Evolutionary conservation across 2,329 filamentous ascomycete species (phyloP), one percentile per base, ranked within the genome.

Genomic region (Aspergillus neotritici): DNA sequence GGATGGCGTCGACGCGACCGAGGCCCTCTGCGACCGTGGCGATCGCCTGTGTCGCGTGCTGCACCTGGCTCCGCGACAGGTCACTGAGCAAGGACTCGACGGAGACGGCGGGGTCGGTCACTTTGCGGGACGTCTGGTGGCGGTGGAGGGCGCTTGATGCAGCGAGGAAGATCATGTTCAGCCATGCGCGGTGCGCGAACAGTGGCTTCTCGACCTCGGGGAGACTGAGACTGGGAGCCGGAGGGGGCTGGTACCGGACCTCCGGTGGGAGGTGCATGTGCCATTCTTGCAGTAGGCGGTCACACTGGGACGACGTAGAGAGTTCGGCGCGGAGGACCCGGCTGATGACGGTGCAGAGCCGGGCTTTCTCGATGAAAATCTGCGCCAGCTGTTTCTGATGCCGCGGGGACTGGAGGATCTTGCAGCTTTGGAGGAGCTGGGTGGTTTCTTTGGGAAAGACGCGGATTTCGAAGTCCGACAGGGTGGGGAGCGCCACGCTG

Each of bases 101-200:
- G 21, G 21, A 25, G 21, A 25, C 7, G 21, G 21, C 2, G 4
- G 21, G 21, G 38, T 30, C 39, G 21, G 12, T 43, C 46, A 4
- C 45, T 40, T 4, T 43, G 34, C 30, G 93, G 73, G 49, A 93
- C 88, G 48, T 91, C 86, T 4, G 36, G 6, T 88, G 88, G 17
- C 88, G 80, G 62, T 94, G 87, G 6, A 94, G 74, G 1, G 87
- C 87, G 31, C 86, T 91, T 16, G 91, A 73, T 1, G 87, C 88
- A 3, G 87, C 90, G 63, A 86, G 85, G 65, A 89, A 93, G 0
- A 91, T 80, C 82, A 94, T 89, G 64, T 93, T 86, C 17, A 94
- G 71, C 13, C 94, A 73, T 13, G 84, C 85, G 40, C 84, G 77
- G 60, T 91, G 86, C 2, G 93, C 63, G 44, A 74, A 69, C 34